Percentiles rank a stretch among this genome's conserved stretches.
Conservation (phyloP, 2,329 filamentous ascomycete genomes). For the Tolypocladium endophyticum region DNA sequence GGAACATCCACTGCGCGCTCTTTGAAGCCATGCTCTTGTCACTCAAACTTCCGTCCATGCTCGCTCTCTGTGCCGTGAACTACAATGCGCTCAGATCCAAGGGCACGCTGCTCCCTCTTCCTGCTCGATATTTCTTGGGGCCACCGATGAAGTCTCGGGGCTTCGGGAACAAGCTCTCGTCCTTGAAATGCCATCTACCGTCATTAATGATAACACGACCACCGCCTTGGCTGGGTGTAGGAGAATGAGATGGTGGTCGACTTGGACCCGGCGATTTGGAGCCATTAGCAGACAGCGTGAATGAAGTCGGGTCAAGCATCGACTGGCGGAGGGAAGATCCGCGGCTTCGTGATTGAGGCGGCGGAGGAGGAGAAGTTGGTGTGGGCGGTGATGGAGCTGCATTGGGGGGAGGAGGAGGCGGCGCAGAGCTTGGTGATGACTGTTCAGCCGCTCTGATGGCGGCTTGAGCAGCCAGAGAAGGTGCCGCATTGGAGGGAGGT, state of each 20-base stretch:
- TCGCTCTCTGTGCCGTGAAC: neutral
- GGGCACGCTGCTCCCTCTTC: conserved; percentile 87
- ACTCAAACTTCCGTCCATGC: neutral
- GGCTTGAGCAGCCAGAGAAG: conserved; percentile 32
- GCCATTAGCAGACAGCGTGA: conserved; percentile 61
- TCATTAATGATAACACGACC: conserved; percentile 58
- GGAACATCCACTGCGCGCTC: neutral
- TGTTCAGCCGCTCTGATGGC: conserved; percentile 33
- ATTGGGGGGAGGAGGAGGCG: conserved; percentile 20
- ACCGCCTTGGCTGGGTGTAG: conserved; percentile 14
- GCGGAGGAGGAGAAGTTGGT: conserved; percentile 29
- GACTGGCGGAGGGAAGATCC: conserved; percentile 43
- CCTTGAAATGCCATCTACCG: conserved; percentile 75
- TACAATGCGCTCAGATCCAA: conserved; percentile 57
- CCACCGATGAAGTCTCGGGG: conserved; percentile 72
- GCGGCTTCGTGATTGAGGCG: conserved; percentile 25
- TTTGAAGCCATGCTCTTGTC: neutral
- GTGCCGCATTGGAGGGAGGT: conserved; percentile 14
- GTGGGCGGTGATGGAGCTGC: conserved; percentile 16
- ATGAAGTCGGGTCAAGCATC: conserved; percentile 65
- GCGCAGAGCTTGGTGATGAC: conserved; percentile 23
- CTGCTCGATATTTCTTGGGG: conserved; percentile 73
- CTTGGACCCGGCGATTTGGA: conserved; percentile 38
- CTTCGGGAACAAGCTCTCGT: conserved; percentile 72
- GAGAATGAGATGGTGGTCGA: conserved; percentile 16